Evolutionary conservation across 2,329 filamentous ascomycete species (phyloP).

Genomic region (Dactylellina sp.): DNA sequence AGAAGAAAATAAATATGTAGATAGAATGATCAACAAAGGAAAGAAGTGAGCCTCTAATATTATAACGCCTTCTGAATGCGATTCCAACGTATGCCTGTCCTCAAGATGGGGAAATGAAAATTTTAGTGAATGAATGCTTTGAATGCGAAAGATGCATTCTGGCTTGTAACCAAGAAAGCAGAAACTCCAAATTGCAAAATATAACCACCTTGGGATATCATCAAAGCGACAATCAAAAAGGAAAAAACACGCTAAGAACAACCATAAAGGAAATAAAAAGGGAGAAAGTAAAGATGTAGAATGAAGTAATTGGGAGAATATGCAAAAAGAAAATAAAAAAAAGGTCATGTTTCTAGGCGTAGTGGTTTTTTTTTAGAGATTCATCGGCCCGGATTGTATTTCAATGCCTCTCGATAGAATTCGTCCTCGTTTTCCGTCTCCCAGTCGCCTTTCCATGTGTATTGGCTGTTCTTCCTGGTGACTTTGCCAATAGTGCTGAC

Average conservation of each 20-base stretch:
- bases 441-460: slow-evolving; percentile 54
- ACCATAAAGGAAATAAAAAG: background rate
- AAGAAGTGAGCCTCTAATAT: slow-evolving; percentile 27
- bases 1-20: slow-evolving; percentile 22
- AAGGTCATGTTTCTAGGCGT: background rate
- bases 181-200: slow-evolving; percentile 14
- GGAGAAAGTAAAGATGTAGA: slow-evolving; percentile 4
- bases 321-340: slow-evolving; percentile 15
- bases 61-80: slow-evolving; percentile 36
- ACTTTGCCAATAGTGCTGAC: slow-evolving; percentile 55
- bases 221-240: slow-evolving; percentile 12
- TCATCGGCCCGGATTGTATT: slow-evolving; percentile 45
- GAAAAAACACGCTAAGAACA: slow-evolving; percentile 13
- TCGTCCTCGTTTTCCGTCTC: slow-evolving; percentile 53
- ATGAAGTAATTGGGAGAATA: slow-evolving; percentile 3
- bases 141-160: slow-evolving; percentile 5
- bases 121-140: slow-evolving; percentile 17
- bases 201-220: slow-evolving; percentile 48
- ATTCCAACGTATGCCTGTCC: slow-evolving; percentile 5
- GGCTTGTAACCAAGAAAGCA: slow-evolving; percentile 11
- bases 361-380: slow-evolving; percentile 2
- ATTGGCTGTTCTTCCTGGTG: slow-evolving; percentile 51
- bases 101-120: slow-evolving; percentile 13
- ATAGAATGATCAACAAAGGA: slow-evolving; percentile 30
- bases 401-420: slow-evolving; percentile 49